These are phyloP conservation scores for Cladosporium phlei DNA, from an alignment of 2,329 filamentous ascomycete genomes.

Conservation along the genomic window DNA sequence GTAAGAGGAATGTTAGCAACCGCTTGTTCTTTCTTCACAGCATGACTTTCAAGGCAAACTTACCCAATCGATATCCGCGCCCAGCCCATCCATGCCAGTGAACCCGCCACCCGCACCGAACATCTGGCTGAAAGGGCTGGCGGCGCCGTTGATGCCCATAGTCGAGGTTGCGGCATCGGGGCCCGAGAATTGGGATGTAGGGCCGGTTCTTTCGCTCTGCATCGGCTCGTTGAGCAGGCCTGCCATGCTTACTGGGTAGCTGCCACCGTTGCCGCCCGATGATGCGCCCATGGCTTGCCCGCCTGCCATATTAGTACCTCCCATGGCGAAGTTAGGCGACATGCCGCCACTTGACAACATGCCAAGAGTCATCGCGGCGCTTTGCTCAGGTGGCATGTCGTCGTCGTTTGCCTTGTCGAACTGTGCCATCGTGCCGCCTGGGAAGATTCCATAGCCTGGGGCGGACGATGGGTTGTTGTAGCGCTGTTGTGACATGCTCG, in stretches of 20 bases:
- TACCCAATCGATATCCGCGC: slow-evolving; percentile 51
- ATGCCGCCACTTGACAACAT: slow-evolving; percentile 61
- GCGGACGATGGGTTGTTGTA: slow-evolving; percentile 2
- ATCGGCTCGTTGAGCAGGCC: slow-evolving; percentile 32
- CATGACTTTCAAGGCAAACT: slow-evolving; percentile 31
- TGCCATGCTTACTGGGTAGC: slow-evolving; percentile 32
- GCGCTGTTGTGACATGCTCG: slow-evolving; percentile 1
- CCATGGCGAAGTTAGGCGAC: slow-evolving; percentile 42
- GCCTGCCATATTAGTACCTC: slow-evolving; percentile 24
- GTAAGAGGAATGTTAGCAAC: too few species aligned
- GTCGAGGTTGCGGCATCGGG: slow-evolving; percentile 27
- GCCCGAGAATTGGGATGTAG: slow-evolving; percentile 30
- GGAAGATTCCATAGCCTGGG: slow-evolving; percentile 27
- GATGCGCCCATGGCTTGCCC: not conserved
- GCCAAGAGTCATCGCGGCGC: slow-evolving; percentile 65
- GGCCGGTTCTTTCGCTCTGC: slow-evolving; percentile 26
- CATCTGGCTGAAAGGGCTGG: slow-evolving; percentile 33
- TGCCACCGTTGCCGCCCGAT: not conserved
- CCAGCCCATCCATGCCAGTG: slow-evolving; percentile 49
- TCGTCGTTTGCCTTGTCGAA: slow-evolving; percentile 40
- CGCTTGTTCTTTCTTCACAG: too few species aligned
- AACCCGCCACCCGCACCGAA: slow-evolving; percentile 39
- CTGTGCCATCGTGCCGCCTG: slow-evolving; percentile 26
- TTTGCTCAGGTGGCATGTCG: slow-evolving; percentile 56
- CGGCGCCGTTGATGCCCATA: slow-evolving; percentile 27